Evolutionary conservation across 805 yeast species (phyloP).

Genomic region (Candida qinlingensis): DNA sequence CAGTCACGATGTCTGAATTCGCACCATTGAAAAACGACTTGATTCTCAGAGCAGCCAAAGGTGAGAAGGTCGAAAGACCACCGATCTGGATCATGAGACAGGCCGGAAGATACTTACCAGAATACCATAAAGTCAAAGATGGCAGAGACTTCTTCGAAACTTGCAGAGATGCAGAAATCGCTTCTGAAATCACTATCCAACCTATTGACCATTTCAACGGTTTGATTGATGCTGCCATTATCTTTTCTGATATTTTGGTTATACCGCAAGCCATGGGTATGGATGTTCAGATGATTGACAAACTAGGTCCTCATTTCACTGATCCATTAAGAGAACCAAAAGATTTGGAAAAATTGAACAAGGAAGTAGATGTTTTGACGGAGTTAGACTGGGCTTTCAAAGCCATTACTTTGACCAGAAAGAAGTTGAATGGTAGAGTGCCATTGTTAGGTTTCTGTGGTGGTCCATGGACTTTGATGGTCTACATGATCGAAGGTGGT

Average conservation of each 20-base stretch:
- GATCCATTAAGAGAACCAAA: slow-evolving; percentile 74
- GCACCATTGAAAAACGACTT: slow-evolving; percentile 84
- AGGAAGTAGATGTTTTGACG: slow-evolving; percentile 65
- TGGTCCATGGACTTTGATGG: slow-evolving; percentile 96
- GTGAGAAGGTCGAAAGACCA: slow-evolving; percentile 87
- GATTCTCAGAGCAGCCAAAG: slow-evolving; percentile 86
- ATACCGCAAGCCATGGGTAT: slow-evolving; percentile 98
- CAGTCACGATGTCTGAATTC: slow-evolving; percentile 34
- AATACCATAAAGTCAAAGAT: slow-evolving; percentile 86
- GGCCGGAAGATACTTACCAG: slow-evolving; percentile 91
- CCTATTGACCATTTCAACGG: slow-evolving; percentile 90
- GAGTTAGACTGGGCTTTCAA: slow-evolving; percentile 92
- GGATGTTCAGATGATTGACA: slow-evolving; percentile 89
- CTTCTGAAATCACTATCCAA: slow-evolving; percentile 91
- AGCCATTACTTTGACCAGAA: slow-evolving; percentile 88
- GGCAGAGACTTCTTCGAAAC: slow-evolving; percentile 86
- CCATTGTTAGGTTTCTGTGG: slow-evolving; percentile 95
- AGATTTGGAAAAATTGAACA: slow-evolving; percentile 55
- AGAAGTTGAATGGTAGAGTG: slow-evolving; percentile 80
- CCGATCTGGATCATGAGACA: slow-evolving; percentile 99
- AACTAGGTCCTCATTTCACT: slow-evolving; percentile 90
- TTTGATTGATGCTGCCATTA: slow-evolving; percentile 92
- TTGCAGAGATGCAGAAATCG: slow-evolving; percentile 92
- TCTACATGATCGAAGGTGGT: slow-evolving; percentile 97
- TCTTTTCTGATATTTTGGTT: slow-evolving; percentile 91